These are phyloP conservation scores for Ophiostoma sp. DNA, from an alignment of 2,329 filamentous ascomycete species.

Conservation along the genomic window DNA sequence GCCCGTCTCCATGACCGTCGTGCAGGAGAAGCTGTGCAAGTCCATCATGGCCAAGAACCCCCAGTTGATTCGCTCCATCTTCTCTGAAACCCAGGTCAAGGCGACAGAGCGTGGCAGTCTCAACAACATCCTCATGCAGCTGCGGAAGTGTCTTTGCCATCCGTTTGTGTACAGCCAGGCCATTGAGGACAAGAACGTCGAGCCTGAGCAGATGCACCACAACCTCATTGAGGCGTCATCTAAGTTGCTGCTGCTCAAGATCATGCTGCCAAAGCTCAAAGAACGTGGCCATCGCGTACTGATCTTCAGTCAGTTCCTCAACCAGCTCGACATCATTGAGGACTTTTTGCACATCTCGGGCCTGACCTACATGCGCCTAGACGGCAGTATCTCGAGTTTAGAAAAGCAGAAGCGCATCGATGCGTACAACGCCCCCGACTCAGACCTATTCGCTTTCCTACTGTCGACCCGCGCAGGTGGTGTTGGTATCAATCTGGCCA, in stretches of 20 bases:
- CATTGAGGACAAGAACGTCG: conserved; percentile 78
- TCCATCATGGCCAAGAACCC: conserved; percentile 91
- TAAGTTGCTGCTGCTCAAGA: conserved; percentile 79
- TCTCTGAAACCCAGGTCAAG: conserved; percentile 67
- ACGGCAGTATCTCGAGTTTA: conserved; percentile 76
- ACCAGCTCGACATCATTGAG: conserved; percentile 84
- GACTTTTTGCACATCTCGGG: conserved; percentile 82
- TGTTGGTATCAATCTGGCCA: conserved; percentile 95
- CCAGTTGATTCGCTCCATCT: conserved; percentile 82
- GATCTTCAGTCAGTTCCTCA: conserved; percentile 93
- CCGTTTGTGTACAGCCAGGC: conserved; percentile 90
- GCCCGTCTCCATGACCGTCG: conserved; percentile 88
- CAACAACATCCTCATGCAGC: conserved; percentile 93
- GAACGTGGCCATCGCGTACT: conserved; percentile 86
- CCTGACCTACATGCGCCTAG: conserved; percentile 74
- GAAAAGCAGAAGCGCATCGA: conserved; percentile 96
- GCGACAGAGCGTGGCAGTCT: conserved; percentile 73
- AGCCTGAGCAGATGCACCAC: conserved; percentile 63
- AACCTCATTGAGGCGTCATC: conserved; percentile 90
- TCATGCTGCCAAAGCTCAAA: conserved; percentile 84
- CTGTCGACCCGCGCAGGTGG: conserved; percentile 93
- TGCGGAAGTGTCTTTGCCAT: conserved; percentile 92
- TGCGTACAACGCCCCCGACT: conserved; percentile 83
- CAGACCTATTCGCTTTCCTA: conserved; percentile 82
- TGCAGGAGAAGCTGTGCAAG: conserved; percentile 93